Conservation (phyloP, 129 eudicot genomes). For the Flaveria bidentis region DNA sequence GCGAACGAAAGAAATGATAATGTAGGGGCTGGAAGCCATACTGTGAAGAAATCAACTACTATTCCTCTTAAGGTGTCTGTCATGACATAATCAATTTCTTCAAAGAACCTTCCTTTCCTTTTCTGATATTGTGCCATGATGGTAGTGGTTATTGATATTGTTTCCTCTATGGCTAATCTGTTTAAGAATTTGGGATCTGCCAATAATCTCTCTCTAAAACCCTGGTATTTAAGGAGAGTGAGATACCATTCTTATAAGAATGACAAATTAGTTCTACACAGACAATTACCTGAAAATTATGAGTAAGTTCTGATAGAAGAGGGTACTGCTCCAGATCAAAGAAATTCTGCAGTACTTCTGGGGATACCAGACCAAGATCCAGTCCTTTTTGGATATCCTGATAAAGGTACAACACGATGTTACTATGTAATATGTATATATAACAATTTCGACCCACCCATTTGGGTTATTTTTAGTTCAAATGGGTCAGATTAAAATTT, state of each 20-base stretch:
- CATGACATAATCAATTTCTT: conserved; percentile 86
- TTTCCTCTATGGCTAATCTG: conserved; percentile 92
- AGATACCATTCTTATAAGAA: conserved; percentile 4
- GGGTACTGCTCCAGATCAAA: conserved; percentile 95
- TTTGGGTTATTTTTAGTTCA: neutral
- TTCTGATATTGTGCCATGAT: conserved; percentile 88
- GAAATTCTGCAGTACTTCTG: conserved; percentile 87
- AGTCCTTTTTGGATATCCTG: conserved; percentile 96
- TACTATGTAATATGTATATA: neutral
- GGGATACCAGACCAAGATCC: conserved; percentile 97
- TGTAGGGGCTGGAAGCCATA: conserved; percentile 99
- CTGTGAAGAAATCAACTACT: conserved; percentile 94
- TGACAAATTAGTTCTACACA: neutral
- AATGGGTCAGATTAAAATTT: neutral
- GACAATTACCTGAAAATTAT: conserved; percentile 76
- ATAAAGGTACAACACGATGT: conserved; percentile 8
- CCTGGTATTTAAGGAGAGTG: conserved; percentile 49
- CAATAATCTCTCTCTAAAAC: conserved; percentile 89
- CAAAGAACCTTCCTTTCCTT: conserved; percentile 85
- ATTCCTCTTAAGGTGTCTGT: conserved; percentile 83
- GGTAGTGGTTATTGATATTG: conserved; percentile 88
- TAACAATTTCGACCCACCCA: neutral
- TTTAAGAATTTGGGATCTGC: conserved; percentile 93
- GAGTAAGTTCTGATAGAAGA: conserved; percentile 68
- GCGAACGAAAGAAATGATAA: conserved; percentile 65